Evolutionary conservation across 169 alveolate species (phyloP).

Genomic region (Plasmodium relictum): DNA sequence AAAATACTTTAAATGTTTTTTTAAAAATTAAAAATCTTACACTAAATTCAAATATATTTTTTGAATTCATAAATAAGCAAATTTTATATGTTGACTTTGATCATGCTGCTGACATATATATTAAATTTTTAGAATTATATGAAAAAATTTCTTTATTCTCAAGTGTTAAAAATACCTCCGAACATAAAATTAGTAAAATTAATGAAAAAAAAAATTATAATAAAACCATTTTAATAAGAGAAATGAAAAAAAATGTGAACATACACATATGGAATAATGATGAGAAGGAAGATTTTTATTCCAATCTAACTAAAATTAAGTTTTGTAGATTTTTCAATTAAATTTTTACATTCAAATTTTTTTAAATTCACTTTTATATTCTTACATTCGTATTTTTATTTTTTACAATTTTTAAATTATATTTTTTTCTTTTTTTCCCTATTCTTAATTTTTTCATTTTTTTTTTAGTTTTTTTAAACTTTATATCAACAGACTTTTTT

Average conservation of each 20-base stretch:
- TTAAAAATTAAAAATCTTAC: slow-evolving; percentile 14
- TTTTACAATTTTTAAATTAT: no score
- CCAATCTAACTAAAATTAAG: slow-evolving; percentile 21
- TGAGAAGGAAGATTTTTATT: slow-evolving; percentile 40
- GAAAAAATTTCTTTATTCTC: slow-evolving; percentile 1
- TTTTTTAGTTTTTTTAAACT: no score
- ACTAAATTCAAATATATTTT: slow-evolving; percentile 26
- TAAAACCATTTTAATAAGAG: slow-evolving; percentile 26
- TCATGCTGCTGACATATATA: slow-evolving; percentile 33
- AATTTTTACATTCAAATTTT: not conserved
- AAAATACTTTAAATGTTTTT: slow-evolving; percentile 18
- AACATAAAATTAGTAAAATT: not conserved
- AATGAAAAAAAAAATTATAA: not conserved
- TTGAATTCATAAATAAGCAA: slow-evolving; percentile 30
- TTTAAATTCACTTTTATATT: not conserved
- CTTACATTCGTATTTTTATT: no score
- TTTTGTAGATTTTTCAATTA: slow-evolving; percentile 65
- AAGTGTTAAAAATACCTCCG: not conserved
- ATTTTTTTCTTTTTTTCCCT: no score
- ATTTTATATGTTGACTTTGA: slow-evolving; percentile 38
- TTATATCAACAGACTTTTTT: not conserved
- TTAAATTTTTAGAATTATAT: slow-evolving; percentile 25
- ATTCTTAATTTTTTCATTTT: no score
- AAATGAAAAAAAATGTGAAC: slow-evolving; percentile 39
- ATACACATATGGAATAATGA: slow-evolving; percentile 44